These are phyloP conservation scores for Mycena sanguinolenta DNA, from an alignment of 768 basidiomycete genomes.

Conservation along the genomic window DNA sequence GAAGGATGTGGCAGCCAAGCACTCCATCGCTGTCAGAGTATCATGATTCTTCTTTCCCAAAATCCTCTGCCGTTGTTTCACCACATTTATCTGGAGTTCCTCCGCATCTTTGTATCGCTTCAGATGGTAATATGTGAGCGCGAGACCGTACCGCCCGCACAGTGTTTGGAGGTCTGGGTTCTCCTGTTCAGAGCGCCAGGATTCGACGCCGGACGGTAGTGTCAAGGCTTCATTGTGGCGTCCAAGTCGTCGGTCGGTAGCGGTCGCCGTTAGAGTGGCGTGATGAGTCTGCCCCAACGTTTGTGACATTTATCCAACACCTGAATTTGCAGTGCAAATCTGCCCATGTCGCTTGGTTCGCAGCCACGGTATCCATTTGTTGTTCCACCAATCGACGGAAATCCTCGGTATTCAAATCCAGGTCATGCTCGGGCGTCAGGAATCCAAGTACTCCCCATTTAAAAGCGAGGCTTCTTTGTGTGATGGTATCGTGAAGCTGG, in stretches of 20 bases:
- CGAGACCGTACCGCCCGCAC: conserved; percentile 1
- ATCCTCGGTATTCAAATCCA: not conserved
- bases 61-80: conserved; percentile 5
- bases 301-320: not conserved
- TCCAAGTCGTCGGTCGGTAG: conserved; percentile 4
- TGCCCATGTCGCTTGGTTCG: not conserved
- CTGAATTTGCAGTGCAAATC: not conserved
- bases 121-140: not conserved
- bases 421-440: conserved; percentile 5
- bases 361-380: not conserved
- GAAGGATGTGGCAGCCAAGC: not conserved
- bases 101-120: not conserved
- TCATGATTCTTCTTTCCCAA: conserved; percentile 7
- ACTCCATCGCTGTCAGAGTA: conserved; percentile 15
- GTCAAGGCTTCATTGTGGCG: not conserved
- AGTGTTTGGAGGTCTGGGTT: not conserved
- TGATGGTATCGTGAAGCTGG: conserved; percentile 13
- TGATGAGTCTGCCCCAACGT: not conserved
- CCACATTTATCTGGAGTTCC: not conserved
- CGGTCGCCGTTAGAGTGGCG: conserved; percentile 6
- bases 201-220: not conserved
- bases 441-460: conserved; percentile 3
- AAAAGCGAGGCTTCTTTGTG: not conserved
- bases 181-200: not conserved
- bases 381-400: conserved; percentile 1